Evolutionary conservation across 225 moss, liverwort and hornwort genomes (phyloP).

Genomic region (Straminergon stramineum): DNA sequence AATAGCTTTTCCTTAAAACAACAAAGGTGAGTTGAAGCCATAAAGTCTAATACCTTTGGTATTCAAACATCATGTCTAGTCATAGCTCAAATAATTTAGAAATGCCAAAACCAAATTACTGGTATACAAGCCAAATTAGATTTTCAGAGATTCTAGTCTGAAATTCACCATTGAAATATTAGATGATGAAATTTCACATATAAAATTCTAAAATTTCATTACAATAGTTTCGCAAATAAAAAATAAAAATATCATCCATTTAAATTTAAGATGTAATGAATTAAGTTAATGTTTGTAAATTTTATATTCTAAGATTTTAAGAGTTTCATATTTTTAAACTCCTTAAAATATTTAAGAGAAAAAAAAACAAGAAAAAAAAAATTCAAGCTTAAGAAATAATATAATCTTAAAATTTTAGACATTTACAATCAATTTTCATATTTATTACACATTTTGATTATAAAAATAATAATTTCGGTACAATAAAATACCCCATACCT

Average conservation of each 20-base stretch:
- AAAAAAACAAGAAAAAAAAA: too few relatives aligned
- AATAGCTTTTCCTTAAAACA: not conserved
- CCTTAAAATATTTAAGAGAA: not conserved
- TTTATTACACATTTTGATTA: not conserved
- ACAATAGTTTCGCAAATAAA: not conserved
- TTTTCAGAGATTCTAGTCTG: not conserved
- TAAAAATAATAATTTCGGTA: not conserved
- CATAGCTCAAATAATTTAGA: not conserved
- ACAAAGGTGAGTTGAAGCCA: not conserved
- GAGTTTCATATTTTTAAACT: not conserved
- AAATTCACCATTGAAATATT: not conserved
- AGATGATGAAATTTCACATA: not conserved
- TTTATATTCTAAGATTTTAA: not conserved
- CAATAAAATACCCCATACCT: too few relatives aligned
- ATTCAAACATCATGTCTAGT: not conserved
- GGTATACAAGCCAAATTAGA: not conserved
- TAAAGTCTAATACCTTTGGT: not conserved
- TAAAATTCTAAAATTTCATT: not conserved
- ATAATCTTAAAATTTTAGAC: too few relatives aligned
- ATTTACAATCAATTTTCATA: too few relatives aligned
- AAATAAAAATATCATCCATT: not conserved
- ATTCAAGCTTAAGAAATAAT: not conserved
- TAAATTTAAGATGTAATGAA: not conserved
- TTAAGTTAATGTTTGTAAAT: not conserved
- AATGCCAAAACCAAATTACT: not conserved